Evolutionary conservation across 192 early-diverging fungal species (phyloP), one percentile per base, ranked within the genome.

Genomic region (Spizellomyces punctatus): DNA sequence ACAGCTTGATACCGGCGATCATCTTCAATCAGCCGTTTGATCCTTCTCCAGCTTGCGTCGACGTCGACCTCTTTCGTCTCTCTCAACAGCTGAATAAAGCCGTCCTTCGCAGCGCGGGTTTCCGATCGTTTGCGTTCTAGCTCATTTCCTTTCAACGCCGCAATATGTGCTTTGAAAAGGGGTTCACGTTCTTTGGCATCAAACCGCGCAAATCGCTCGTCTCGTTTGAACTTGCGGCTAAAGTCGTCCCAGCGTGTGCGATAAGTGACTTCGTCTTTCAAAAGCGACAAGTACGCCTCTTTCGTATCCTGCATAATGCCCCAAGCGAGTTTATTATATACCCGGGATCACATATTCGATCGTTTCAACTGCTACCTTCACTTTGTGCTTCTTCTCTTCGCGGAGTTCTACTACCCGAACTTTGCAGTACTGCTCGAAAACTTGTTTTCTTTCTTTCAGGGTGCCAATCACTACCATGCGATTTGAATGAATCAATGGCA

Each of bases 341-440:
- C 6, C 60, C 16, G 21, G n/a, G 36, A 22, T 16, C 16, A 36
- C 21, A 36, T 0, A 65, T 8, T 17, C 19, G n/a, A 65, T 56
- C 48, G 10, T 52, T 19, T 12, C 17, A n/a, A 17, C 14, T 12
- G 44, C n/a, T 17, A 65, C 71, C 66, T 84, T 71, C 54, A 64
- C 54, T 42, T 64, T 71, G 17, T 8, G 60, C 48, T 76, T 75
- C 22, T 75, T 81, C 62, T 85, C 79, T 46, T 82, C 76, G 64
- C 78, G 82, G 44, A 89, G 78, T 66, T 91, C 84, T 6, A 70
- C 76, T 41, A 80, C 86, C 43, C 86, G 76, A 46, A 82, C 77
- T n/a, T 82, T 81, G 79, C 93, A 94, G 66, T 81, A 94, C 56
- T 90, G 79, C 17, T 94, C 91, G 71, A 91, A 94, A 10, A 88